Percentiles rank a stretch among this genome's conserved stretches.
These are phyloP conservation scores for Kokia cookei DNA, from an alignment of 441 rosid species.

Conservation along the genomic window DNA sequence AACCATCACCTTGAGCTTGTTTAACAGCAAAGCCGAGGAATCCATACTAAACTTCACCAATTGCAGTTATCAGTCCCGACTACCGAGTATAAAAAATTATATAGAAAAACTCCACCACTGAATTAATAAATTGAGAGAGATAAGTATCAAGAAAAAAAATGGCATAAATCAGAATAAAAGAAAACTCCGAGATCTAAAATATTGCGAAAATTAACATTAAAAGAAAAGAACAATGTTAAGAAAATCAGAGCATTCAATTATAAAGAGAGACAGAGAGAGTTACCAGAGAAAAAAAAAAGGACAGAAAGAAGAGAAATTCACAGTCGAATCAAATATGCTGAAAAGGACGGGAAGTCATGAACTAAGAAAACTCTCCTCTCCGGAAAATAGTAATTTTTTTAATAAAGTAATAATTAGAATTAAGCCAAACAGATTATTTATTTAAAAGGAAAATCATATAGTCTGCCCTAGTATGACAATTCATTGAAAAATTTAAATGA, in stretches of 20 bases:
- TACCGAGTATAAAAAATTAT: background rate
- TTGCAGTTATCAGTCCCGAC: background rate
- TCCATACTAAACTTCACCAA: background rate
- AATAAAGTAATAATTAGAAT: no score
- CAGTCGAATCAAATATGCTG: background rate
- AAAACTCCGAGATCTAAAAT: background rate
- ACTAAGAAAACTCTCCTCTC: background rate
- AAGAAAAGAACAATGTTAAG: background rate
- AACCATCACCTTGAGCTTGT: conserved; percentile 27
- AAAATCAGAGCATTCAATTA: background rate
- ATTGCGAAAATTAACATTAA: background rate
- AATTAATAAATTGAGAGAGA: background rate
- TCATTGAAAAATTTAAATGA: no score
- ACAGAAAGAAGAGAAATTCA: background rate
- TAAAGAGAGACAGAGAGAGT: background rate
- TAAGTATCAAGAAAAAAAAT: background rate
- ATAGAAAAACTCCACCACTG: background rate
- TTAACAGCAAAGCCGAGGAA: background rate
- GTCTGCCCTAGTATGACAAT: no score
- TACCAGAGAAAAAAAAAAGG: background rate
- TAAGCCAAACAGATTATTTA: no score
- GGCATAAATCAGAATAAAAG: background rate
- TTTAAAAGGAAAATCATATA: no score
- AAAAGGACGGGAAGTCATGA: background rate
- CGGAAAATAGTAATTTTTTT: background rate